Percentiles rank a stretch among this genome's conserved stretches.
Evolutionary conservation across 1,139 yeast species (phyloP).

Genomic region (Taiozyma sp.): DNA sequence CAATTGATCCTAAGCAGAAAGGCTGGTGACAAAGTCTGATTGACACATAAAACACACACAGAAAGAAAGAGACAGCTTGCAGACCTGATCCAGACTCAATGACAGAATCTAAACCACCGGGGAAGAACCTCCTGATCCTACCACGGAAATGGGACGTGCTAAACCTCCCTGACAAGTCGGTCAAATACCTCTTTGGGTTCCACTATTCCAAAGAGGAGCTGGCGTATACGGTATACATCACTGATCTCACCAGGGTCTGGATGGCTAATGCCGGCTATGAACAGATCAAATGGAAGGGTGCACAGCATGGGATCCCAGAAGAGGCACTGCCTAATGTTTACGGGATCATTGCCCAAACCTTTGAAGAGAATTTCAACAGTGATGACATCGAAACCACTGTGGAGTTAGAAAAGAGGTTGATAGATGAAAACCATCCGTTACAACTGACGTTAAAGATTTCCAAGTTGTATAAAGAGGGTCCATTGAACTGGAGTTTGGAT

Average conservation of each 20-base stretch:
- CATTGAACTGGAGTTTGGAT: conserved; percentile 19
- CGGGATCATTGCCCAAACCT: conserved; percentile 7
- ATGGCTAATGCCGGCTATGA: conserved; percentile 14
- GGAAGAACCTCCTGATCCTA: conserved; percentile 7
- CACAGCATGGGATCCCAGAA: conserved; percentile 13
- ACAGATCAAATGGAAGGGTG: conserved; percentile 13
- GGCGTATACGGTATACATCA: conserved; percentile 16
- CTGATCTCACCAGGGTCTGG: conserved; percentile 22
- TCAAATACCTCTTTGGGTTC: conserved; percentile 16
- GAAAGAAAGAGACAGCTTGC: neutral
- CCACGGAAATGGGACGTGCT: conserved; percentile 20
- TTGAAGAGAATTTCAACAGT: conserved; percentile 11
- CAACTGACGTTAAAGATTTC: conserved; percentile 12
- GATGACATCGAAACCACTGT: conserved; percentile 6
- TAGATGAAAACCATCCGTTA: conserved; percentile 17
- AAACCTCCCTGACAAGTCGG: conserved; percentile 1
- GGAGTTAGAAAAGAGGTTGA: conserved; percentile 7
- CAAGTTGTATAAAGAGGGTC: conserved; percentile 6
- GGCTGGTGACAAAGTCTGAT: neutral
- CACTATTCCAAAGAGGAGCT: conserved; percentile 7
- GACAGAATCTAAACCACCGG: neutral
- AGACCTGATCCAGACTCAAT: neutral
- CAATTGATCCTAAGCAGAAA: neutral
- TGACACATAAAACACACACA: neutral
- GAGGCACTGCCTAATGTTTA: conserved; percentile 8